Evolutionary conservation across 768 basidiomycete species (phyloP).

Genomic region (Fistulinella prunicolor): DNA sequence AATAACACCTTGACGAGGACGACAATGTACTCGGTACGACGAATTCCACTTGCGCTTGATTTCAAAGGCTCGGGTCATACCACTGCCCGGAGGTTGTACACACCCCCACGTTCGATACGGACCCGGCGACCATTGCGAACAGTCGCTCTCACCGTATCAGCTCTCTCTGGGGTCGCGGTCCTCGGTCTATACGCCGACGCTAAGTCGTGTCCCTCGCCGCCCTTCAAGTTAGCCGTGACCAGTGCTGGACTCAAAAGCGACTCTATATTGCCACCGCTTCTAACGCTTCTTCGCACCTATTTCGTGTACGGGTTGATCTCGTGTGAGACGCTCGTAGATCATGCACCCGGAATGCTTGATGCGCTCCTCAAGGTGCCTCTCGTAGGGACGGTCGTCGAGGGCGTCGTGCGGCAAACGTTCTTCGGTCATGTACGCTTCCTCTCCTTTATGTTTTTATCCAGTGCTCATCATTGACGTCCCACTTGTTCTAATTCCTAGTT

Average conservation of each 20-base stretch:
- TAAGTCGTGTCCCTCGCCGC: constrained; percentile 23
- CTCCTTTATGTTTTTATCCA: neutral
- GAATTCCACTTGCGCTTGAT: too few species aligned
- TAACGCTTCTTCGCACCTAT: constrained; percentile 64
- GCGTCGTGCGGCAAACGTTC: constrained; percentile 74
- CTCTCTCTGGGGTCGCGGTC: constrained; percentile 16
- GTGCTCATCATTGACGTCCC: neutral
- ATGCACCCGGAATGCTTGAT: constrained; percentile 64
- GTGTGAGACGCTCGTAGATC: constrained; percentile 70
- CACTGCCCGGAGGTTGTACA: constrained; percentile 4
- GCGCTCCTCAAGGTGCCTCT: constrained; percentile 48
- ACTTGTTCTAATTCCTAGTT: constrained; percentile 46
- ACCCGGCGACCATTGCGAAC: constrained; percentile 8
- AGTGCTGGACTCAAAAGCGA: neutral
- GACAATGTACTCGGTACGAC: constrained; percentile 14
- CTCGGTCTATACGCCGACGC: constrained; percentile 26
- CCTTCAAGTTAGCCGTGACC: constrained; percentile 11
- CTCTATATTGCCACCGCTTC: constrained; percentile 26
- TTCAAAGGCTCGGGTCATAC: too few species aligned
- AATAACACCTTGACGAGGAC: too few species aligned
- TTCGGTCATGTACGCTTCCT: constrained; percentile 64
- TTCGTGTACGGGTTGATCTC: constrained; percentile 82
- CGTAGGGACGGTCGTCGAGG: constrained; percentile 61
- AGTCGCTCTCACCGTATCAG: constrained; percentile 14
- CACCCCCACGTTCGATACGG: constrained; percentile 1